These are phyloP conservation scores for Aspergillus versicolor DNA, from an alignment of 2,329 filamentous ascomycete genomes.

Conservation along the genomic window DNA sequence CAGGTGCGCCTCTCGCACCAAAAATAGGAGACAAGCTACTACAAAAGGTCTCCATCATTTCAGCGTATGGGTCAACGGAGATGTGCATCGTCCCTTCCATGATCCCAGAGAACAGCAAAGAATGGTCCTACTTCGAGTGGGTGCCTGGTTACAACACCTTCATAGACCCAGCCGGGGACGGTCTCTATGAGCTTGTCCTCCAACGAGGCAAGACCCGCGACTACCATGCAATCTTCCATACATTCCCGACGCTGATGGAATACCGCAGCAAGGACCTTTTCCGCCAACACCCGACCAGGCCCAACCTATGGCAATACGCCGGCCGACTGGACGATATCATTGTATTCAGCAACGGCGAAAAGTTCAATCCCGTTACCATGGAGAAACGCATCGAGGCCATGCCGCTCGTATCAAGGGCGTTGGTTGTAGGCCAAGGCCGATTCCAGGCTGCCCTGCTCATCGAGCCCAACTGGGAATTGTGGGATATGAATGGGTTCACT, in stretches of 20 bases:
- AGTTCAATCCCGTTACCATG: constrained; percentile 45
- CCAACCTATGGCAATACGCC: not conserved
- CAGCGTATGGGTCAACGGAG: not conserved
- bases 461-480: not conserved
- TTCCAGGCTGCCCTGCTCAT: not conserved
- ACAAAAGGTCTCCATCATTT: not conserved
- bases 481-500: no score
- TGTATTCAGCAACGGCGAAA: constrained; percentile 45
- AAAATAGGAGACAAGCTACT: not conserved
- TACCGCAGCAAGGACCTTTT: not conserved
- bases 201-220: not conserved
- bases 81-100: not conserved
- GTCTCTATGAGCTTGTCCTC: not conserved
- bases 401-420: not conserved
- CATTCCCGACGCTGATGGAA: not conserved
- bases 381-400: constrained; percentile 38
- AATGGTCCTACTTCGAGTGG: not conserved
- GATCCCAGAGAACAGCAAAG: not conserved
- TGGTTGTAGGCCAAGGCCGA: not conserved
- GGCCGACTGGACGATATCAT: constrained; percentile 41
- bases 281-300: not conserved
- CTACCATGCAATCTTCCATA: not conserved
- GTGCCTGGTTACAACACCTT: not conserved
- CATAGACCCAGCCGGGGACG: not conserved
- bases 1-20: not conserved